Evolutionary conservation across 2,329 filamentous ascomycete genomes (phyloP), one percentile per base, ranked within the genome.

Genomic region (Fusarium falciforme): DNA sequence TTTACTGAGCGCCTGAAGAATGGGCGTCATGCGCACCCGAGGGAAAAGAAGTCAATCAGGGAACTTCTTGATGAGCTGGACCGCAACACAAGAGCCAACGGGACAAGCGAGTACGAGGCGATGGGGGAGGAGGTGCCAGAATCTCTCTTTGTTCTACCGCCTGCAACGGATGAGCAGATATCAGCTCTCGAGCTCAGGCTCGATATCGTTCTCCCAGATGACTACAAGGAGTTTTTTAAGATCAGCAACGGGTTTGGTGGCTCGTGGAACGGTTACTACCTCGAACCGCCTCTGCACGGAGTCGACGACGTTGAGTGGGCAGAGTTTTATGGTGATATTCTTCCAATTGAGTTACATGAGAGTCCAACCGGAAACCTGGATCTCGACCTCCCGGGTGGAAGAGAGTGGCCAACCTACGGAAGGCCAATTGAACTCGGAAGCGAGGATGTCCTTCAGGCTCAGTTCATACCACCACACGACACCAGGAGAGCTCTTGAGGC

Each of bases 211-310:
- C 31, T 76, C 0, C 75, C 75, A n/a, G 49, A 59, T 2, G 74
- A 76, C 31, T 76, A 76, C 16, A 77, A 77, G 5, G 66, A 70
- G 1, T 77, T 77, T 14, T 33, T 77, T 1, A 74, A 63, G 20
- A 66, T 74, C 14, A 77, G 44, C 14, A 77, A 77, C 38, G 75
- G 75, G 0, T 74, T 76, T 44, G 72, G 68, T 16, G 27, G 64
- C 2, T 62, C 67, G 17, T 77, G 72, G 75, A 77, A 77, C 11
- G 75, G 75, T 2, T 74, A 64, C 17, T 67, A 61, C 17, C 55
- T 60, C 5, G 74, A 73, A 0, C 42, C 63, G 9, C 61, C 47
- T 1, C 25, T 77, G 2, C 49, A 27, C 5, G 54, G 35, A 16
- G 67, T 74, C 4, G 66, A 76, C 6, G 47, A 74, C 1, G 49